Evolutionary conservation across 2,329 filamentous ascomycete species (phyloP), one percentile per base, ranked within the genome.

Genomic region (Cytospora mali): DNA sequence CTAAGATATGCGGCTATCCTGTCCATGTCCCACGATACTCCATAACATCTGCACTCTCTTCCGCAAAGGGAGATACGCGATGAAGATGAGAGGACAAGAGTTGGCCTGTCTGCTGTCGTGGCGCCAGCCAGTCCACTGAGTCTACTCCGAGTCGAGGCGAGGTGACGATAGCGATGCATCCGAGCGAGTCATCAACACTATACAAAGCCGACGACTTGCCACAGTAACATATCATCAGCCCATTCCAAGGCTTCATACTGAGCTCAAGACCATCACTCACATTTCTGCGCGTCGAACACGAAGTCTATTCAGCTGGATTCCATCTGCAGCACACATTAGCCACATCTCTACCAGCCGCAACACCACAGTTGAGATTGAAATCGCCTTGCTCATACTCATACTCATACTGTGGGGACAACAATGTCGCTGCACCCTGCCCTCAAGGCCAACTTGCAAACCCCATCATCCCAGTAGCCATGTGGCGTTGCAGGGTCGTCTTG

Each of bases 381-480:
- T 50, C 59, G 52, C 52, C 46, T 56, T 25, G 49, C 42, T n/a
- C 33, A 33, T 23, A 23, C n/a, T 18, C 9, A 39, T 39, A 46
- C n/a, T n/a, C n/a, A n/a, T 55, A 35, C 18, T 46, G 62, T 62
- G 62, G 62, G 59, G 58, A 29, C 25, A 33, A 48, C 21, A 52
- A 42, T 57, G 5, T 33, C 33, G 48, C 27, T 58, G 52, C 33
- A 62, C 55, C 58, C 62, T 56, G 57, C 49, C 57, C 57, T 46
- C 42, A 46, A 46, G 49, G 48, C 49, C 54, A 53, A 33, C 51
- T 33, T 23, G 21, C 54, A 18, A 58, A 33, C n/a, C 54, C 16
- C 39, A 51, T 50, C 28, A 61, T 64, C 62, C 62, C 33, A 50
- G 62, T 27, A 48, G 59, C 62, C 62, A 64, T 64, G 62, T 64